Conservation (phyloP, 2,329 filamentous ascomycete genomes). For the Didymella arachidicola region DNA sequence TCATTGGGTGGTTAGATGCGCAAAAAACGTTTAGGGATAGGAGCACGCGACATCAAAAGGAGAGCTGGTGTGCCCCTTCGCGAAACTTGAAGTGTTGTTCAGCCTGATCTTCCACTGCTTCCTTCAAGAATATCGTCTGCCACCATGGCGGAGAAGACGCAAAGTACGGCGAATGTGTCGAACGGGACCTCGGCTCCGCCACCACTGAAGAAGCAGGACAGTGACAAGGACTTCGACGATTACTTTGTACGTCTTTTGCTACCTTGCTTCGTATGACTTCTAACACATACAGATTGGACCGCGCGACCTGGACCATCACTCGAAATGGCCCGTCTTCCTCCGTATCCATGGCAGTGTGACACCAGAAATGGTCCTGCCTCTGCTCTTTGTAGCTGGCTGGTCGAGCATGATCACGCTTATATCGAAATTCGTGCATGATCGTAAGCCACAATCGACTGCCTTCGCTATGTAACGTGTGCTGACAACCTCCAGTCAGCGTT, state of each 20-base stretch:
- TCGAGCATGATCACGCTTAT: constrained; percentile 67
- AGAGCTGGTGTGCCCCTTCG: constrained; percentile 1
- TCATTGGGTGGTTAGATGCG: constrained; percentile 7
- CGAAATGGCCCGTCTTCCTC: constrained; percentile 77
- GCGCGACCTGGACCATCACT: constrained; percentile 73
- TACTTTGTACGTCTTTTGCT: constrained; percentile 60
- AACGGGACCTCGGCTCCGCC: constrained; percentile 15
- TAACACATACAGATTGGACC: constrained; percentile 58
- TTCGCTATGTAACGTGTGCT: neutral
- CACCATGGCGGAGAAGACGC: constrained; percentile 27
- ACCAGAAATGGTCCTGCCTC: constrained; percentile 75
- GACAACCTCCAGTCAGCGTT: constrained; percentile 59
- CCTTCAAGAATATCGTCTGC: neutral
- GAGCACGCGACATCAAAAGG: constrained; percentile 21
- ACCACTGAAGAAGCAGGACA: constrained; percentile 32
- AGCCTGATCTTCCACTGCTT: neutral
- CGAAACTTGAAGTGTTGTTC: neutral
- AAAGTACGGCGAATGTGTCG: constrained; percentile 25
- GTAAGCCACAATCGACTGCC: constrained; percentile 21
- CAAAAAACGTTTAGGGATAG: constrained; percentile 12
- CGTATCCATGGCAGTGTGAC: constrained; percentile 77
- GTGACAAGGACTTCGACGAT: constrained; percentile 58
- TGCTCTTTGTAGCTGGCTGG: constrained; percentile 71
- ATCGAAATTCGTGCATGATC: constrained; percentile 51
- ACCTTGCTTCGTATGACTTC: neutral